These are phyloP conservation scores for Diaporthe australafricana DNA, from an alignment of 2,329 filamentous ascomycete genomes.

Conservation along the genomic window DNA sequence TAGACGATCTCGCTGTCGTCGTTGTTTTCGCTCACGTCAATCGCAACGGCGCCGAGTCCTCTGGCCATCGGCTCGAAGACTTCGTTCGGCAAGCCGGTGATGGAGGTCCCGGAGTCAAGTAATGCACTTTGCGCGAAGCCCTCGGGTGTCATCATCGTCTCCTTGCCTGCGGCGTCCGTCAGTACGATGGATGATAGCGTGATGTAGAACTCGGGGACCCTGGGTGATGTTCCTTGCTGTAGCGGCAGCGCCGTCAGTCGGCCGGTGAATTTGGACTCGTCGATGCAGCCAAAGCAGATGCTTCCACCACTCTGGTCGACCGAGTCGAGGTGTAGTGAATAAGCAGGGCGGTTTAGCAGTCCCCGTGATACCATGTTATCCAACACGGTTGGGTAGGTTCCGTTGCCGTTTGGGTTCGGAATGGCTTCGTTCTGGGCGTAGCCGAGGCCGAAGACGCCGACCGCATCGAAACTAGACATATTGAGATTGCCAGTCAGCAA, in stretches of 20 bases:
- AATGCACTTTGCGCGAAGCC: neutral
- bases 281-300: conserved; percentile 25
- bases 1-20: neutral
- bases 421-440: conserved; percentile 4
- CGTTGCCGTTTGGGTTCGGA: conserved; percentile 6
- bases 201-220: conserved; percentile 3
- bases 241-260: conserved; percentile 12
- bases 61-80: neutral
- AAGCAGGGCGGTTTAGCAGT: neutral
- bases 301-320: conserved; percentile 8
- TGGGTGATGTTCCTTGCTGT: neutral
- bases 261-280: conserved; percentile 21
- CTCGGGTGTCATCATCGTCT: neutral
- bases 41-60: neutral
- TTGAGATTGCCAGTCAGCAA: neutral
- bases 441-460: neutral
- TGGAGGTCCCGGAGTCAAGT: conserved; percentile 22
- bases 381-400: conserved; percentile 3
- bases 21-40: neutral
- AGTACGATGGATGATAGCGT: conserved; percentile 9
- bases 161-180: neutral
- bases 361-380: conserved; percentile 1
- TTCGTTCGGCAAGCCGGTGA: neutral
- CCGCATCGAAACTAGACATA: neutral
- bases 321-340: conserved; percentile 5